A percentile compares a stretch with the other conserved stretches of the same genome.
These are phyloP conservation scores for Amanita pseudoporphyria DNA, from an alignment of 768 basidiomycete genomes.

Conservation along the genomic window DNA sequence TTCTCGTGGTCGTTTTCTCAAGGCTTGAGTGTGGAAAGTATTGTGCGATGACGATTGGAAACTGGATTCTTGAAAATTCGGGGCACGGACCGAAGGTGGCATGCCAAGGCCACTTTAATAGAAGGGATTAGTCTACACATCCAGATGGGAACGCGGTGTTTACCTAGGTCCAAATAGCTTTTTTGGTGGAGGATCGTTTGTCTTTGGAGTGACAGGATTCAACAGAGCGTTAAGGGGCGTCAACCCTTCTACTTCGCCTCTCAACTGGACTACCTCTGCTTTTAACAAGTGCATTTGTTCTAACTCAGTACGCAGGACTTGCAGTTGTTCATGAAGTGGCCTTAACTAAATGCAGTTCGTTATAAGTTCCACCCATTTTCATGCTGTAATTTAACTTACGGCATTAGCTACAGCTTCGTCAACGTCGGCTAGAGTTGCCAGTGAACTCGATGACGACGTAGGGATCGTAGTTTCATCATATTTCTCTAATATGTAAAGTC, in stretches of 20 bases:
- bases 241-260: conserved; percentile 18
- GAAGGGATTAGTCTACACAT: neutral
- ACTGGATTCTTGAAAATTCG: neutral
- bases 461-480: neutral
- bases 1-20: conserved; percentile 5
- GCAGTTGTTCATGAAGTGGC: conserved; percentile 42
- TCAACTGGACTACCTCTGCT: conserved; percentile 23
- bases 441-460: neutral
- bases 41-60: neutral
- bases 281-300: conserved; percentile 24
- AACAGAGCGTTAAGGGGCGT: neutral
- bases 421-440: conserved; percentile 15
- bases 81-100: conserved; percentile 10
- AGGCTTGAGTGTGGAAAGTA: neutral
- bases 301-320: conserved; percentile 36
- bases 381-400: conserved; percentile 14
- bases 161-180: conserved; percentile 13
- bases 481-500: neutral
- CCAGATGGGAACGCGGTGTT: neutral
- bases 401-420: conserved; percentile 24
- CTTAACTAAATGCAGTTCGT: conserved; percentile 22
- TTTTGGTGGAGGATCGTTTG: conserved; percentile 9
- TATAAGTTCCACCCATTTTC: neutral
- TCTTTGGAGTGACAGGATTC: conserved; percentile 17
- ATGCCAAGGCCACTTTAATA: conserved; percentile 16